Evolutionary conservation across 495 filamentous ascomycete genomes (phyloP).

Genomic region (Diplogelasinospora grovesii): DNA sequence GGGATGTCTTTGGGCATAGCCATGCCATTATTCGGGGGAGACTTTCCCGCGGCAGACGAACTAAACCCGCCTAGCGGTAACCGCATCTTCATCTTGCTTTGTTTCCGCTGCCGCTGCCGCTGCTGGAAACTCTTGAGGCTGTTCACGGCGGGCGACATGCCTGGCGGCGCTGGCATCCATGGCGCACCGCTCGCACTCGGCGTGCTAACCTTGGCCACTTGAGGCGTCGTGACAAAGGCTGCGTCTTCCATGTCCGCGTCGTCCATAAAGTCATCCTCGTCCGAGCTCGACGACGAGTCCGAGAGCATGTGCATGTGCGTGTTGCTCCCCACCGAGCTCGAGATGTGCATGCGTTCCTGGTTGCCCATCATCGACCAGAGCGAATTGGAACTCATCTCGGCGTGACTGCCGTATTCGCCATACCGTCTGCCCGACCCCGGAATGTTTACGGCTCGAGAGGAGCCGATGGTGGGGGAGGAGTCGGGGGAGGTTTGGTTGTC

Average conservation of each 20-base stretch:
- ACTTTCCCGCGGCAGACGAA: constrained; percentile 31
- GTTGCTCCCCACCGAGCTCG: constrained; percentile 80
- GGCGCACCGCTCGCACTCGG: constrained; percentile 41
- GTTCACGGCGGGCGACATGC: constrained; percentile 63
- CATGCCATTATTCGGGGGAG: constrained; percentile 34
- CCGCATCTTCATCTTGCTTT: constrained; percentile 33
- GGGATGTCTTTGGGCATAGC: constrained; percentile 25
- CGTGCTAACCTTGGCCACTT: constrained; percentile 43
- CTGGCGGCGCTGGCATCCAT: constrained; percentile 41
- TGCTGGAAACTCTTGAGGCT: constrained; percentile 75
- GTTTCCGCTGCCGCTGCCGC: constrained; percentile 60
- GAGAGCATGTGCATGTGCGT: constrained; percentile 68
- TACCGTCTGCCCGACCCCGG: constrained; percentile 45
- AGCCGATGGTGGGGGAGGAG: constrained; percentile 79
- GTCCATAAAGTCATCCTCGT: constrained; percentile 73
- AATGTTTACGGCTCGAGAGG: constrained; percentile 73
- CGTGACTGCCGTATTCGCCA: constrained; percentile 27
- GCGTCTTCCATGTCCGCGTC: constrained; percentile 81
- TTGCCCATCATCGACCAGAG: constrained; percentile 44
- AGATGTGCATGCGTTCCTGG: constrained; percentile 65
- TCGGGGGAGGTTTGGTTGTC: constrained; percentile 88
- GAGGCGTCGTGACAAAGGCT: constrained; percentile 62
- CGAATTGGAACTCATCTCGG: constrained; percentile 34
- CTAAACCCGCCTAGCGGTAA: constrained; percentile 32
- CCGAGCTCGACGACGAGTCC: constrained; percentile 71